phyloP scores from a whole-genome alignment of 495 filamentous ascomycete species.

The Penicillium waksmanii region DNA sequence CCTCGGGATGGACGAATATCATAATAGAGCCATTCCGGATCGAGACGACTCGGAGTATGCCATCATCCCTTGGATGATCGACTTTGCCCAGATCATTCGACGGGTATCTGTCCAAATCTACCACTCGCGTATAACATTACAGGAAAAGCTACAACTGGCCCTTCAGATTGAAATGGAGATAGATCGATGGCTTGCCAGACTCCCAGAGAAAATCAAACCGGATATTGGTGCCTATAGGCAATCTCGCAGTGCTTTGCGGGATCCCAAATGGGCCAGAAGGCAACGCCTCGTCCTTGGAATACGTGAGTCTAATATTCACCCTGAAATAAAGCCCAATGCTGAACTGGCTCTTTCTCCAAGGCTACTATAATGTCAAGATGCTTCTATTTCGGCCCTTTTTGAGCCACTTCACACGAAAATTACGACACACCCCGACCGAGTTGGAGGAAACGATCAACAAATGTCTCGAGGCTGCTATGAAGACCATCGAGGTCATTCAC shows the following conservation, averaged over 20 bases:
- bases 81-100: conserved; percentile 45
- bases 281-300: conserved; percentile 44
- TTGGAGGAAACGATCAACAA: conserved; percentile 40
- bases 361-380: conserved; percentile 48
- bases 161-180: conserved; percentile 44
- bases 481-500: conserved; percentile 45
- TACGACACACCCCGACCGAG: conserved; percentile 36
- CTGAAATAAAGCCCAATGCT: background rate
- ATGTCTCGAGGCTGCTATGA: conserved; percentile 43
- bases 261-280: conserved; percentile 45
- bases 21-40: conserved; percentile 42
- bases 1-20: conserved; percentile 49
- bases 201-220: conserved; percentile 41
- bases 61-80: conserved; percentile 49
- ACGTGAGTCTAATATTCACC: conserved; percentile 25
- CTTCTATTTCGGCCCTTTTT: conserved; percentile 45
- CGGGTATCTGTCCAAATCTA: conserved; percentile 49
- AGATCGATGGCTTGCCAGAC: conserved; percentile 39
- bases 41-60: conserved; percentile 44
- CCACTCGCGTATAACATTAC: conserved; percentile 42
- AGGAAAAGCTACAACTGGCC: conserved; percentile 42
- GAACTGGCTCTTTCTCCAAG: conserved; percentile 11
- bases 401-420: conserved; percentile 41
- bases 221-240: conserved; percentile 29
- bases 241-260: conserved; percentile 34